Evolutionary conservation across 345 rosid genomes (phyloP).

Genomic region (Euphorbia pulcherrima): DNA sequence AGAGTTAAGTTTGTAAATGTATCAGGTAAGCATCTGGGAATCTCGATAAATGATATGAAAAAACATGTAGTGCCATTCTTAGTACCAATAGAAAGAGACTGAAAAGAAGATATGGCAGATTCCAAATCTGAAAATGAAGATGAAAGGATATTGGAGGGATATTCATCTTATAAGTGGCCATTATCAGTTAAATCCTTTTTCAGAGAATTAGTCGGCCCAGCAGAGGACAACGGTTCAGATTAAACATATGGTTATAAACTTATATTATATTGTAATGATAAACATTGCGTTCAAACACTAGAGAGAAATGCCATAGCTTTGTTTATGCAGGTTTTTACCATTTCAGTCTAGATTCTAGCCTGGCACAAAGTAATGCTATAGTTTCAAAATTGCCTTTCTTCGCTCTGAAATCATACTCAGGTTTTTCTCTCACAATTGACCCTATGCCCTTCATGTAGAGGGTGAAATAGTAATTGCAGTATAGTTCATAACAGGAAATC

Average conservation of each 20-base stretch:
- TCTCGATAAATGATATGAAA: slow-evolving; percentile 50
- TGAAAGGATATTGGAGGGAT: slow-evolving; percentile 26
- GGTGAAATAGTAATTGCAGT: too few species aligned
- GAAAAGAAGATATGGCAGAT: slow-evolving; percentile 13
- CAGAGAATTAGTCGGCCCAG: slow-evolving; percentile 26
- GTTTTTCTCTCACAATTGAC: too few species aligned
- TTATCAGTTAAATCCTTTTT: slow-evolving; percentile 31
- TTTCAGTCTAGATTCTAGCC: too few species aligned
- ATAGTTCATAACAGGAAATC: too few species aligned
- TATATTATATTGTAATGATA: too few species aligned
- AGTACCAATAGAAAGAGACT: slow-evolving; percentile 6
- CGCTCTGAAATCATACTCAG: too few species aligned
- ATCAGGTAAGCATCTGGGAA: slow-evolving; percentile 63
- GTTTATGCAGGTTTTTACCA: too few species aligned
- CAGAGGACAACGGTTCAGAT: slow-evolving; percentile 11
- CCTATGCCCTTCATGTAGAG: too few species aligned
- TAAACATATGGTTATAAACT: neutral
- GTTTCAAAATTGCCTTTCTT: too few species aligned
- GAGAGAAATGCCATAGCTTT: too few species aligned
- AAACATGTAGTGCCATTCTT: slow-evolving; percentile 64
- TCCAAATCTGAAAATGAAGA: slow-evolving; percentile 9
- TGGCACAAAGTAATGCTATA: too few species aligned
- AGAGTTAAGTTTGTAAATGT: slow-evolving; percentile 61
- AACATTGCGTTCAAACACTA: too few species aligned
- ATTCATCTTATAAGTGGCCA: slow-evolving; percentile 30